Evolutionary conservation across 2,329 filamentous ascomycete species (phyloP).

Genomic region (Penicillium sp.): DNA sequence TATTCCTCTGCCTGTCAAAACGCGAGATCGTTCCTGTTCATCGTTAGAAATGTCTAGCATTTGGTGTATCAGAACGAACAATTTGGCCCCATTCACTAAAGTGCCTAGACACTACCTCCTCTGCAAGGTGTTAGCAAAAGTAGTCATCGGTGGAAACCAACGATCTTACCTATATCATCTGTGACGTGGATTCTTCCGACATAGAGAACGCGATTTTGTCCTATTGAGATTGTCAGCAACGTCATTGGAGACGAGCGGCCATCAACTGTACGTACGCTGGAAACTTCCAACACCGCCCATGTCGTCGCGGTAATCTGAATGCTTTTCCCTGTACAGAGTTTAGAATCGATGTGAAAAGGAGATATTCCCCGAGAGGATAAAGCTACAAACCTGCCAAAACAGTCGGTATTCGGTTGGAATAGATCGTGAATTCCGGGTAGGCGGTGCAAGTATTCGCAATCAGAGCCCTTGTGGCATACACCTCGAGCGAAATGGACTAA

Average conservation of each 20-base stretch:
- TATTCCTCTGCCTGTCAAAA: conserved; percentile 86
- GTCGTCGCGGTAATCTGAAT: conserved; percentile 28
- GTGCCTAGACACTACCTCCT: conserved; percentile 91
- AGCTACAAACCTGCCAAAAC: conserved; percentile 70
- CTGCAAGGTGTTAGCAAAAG: conserved; percentile 37
- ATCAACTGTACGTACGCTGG: conserved; percentile 47
- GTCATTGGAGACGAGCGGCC: neutral
- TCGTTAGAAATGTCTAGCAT: neutral
- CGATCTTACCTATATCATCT: conserved; percentile 71
- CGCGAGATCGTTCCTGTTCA: conserved; percentile 69
- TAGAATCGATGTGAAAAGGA: neutral
- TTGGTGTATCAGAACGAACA: conserved; percentile 37
- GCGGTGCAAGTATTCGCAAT: conserved; percentile 93
- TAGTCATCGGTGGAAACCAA: neutral
- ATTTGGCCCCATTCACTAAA: conserved; percentile 97
- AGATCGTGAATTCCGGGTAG: conserved; percentile 85
- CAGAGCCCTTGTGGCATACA: conserved; percentile 73
- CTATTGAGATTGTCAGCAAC: conserved; percentile 37
- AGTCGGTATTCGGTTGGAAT: conserved; percentile 92
- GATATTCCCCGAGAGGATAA: neutral
- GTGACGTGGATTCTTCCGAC: conserved; percentile 92
- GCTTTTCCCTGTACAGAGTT: conserved; percentile 18
- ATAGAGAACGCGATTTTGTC: conserved; percentile 92
- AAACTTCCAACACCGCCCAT: conserved; percentile 98
- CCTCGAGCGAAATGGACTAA: conserved; percentile 21